phyloP scores from a whole-genome alignment of 805 yeast species.

The Zygotorulaspora chibaensis region DNA sequence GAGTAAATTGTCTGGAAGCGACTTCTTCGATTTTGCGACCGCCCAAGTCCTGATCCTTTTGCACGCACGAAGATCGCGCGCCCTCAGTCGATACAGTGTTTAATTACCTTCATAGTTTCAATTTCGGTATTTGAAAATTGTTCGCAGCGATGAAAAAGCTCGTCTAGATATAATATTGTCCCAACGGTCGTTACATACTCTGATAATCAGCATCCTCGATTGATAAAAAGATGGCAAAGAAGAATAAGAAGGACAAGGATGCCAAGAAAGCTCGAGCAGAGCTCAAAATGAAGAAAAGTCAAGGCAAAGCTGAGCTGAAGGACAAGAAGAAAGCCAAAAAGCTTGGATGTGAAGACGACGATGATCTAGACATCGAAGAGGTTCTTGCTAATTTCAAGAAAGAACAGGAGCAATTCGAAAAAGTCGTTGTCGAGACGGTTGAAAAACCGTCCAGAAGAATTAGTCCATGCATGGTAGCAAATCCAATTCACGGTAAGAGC shows the following conservation, averaged over 20 bases:
- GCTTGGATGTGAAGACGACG: conserved; percentile 71
- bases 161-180: no score
- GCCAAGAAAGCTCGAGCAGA: conserved; percentile 88
- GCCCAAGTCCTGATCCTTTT: no score
- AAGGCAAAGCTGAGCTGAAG: conserved; percentile 67
- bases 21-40: no score
- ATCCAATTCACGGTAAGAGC: conserved; percentile 67
- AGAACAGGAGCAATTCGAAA: conserved; percentile 76
- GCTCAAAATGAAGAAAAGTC: conserved; percentile 72
- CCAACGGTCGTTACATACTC: neutral
- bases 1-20: no score
- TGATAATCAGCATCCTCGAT: neutral
- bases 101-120: neutral
- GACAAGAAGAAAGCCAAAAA: conserved; percentile 72
- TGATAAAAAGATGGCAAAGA: conserved; percentile 66
- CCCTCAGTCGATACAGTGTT: conserved; percentile 1
- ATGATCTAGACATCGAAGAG: conserved; percentile 82
- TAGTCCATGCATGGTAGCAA: conserved; percentile 70
- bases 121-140: no score
- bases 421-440: conserved; percentile 57
- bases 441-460: conserved; percentile 63
- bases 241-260: conserved; percentile 78
- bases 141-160: no score
- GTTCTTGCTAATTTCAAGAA: conserved; percentile 70
- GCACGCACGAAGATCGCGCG: neutral